Evolutionary conservation across 1,139 yeast species (phyloP).

Genomic region (Entelexis sorbosivorans): DNA sequence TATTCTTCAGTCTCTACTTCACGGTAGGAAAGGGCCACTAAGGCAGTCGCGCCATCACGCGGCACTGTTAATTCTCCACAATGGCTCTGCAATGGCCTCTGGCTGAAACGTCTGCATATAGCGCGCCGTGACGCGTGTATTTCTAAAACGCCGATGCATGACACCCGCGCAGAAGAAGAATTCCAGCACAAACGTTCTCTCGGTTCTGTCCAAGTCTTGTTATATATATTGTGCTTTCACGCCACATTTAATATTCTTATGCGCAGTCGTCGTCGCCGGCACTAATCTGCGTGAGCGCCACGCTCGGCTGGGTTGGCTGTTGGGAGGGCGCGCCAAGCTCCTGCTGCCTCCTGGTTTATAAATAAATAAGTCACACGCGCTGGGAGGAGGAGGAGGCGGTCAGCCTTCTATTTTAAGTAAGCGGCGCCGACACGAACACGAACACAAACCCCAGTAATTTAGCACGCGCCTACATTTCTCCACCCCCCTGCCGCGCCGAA

Average conservation of each 20-base stretch:
- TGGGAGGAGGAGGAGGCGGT: too few species aligned
- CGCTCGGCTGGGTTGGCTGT: too few species aligned
- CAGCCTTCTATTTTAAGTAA: conserved; percentile 1
- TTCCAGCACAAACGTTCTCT: background rate
- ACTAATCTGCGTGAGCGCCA: too few species aligned
- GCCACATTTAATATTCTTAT: background rate
- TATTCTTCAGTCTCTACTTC: conserved; percentile 36
- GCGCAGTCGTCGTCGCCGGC: background rate
- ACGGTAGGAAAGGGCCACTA: background rate
- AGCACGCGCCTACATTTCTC: background rate
- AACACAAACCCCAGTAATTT: background rate
- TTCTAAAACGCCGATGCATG: too few species aligned
- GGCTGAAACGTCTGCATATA: too few species aligned
- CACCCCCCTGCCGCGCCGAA: background rate
- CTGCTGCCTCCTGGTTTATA: background rate
- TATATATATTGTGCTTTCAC: background rate
- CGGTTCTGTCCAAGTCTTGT: background rate
- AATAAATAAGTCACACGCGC: background rate
- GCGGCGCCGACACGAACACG: conserved; percentile 1
- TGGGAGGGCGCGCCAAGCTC: too few species aligned
- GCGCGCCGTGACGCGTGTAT: too few species aligned
- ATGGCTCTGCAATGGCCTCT: too few species aligned
- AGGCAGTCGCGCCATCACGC: background rate
- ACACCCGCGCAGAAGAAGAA: too few species aligned
- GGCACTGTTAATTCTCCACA: too few species aligned